Evolutionary conservation across 2,329 filamentous ascomycete species (phyloP).

Genomic region (Fusarium torulosum): DNA sequence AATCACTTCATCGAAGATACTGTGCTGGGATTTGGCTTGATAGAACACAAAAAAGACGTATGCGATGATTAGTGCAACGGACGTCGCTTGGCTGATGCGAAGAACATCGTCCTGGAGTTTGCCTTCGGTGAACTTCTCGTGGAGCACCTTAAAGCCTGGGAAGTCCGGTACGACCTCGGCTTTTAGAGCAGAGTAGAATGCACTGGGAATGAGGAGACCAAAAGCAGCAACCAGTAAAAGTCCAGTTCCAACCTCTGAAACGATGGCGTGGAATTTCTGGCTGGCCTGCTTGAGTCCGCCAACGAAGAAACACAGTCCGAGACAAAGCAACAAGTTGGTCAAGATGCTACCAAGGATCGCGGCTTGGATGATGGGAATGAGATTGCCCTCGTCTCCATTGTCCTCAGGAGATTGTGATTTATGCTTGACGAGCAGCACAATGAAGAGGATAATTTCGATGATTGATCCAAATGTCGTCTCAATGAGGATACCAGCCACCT

Average conservation of each 20-base stretch:
- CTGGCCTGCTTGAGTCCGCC: conserved; percentile 71
- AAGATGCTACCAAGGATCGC: conserved; percentile 78
- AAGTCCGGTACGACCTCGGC: conserved; percentile 43
- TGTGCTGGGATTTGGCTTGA: conserved; percentile 74
- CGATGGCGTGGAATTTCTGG: conserved; percentile 72
- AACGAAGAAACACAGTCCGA: conserved; percentile 75
- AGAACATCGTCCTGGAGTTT: conserved; percentile 62
- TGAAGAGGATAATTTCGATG: conserved; percentile 77
- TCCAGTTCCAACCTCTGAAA: conserved; percentile 77
- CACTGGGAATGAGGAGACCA: conserved; percentile 53
- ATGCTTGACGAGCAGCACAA: conserved; percentile 66
- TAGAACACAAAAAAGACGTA: conserved; percentile 70
- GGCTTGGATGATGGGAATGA: conserved; percentile 73
- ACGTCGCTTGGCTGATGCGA: conserved; percentile 71
- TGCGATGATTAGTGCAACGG: conserved; percentile 71
- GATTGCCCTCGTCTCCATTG: conserved; percentile 52
- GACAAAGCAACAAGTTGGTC: conserved; percentile 75
- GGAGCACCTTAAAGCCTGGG: conserved; percentile 38
- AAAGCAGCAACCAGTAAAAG: conserved; percentile 71
- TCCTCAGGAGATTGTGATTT: conserved; percentile 20
- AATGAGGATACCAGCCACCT: conserved; percentile 67
- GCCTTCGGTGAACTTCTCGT: conserved; percentile 49
- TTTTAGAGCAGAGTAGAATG: conserved; percentile 55
- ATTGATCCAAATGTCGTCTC: conserved; percentile 70
- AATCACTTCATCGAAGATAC: conserved; percentile 71